Evolutionary conservation across 352 stramenopile genomes (phyloP).

Genomic region (Phytopythium sindhum): DNA sequence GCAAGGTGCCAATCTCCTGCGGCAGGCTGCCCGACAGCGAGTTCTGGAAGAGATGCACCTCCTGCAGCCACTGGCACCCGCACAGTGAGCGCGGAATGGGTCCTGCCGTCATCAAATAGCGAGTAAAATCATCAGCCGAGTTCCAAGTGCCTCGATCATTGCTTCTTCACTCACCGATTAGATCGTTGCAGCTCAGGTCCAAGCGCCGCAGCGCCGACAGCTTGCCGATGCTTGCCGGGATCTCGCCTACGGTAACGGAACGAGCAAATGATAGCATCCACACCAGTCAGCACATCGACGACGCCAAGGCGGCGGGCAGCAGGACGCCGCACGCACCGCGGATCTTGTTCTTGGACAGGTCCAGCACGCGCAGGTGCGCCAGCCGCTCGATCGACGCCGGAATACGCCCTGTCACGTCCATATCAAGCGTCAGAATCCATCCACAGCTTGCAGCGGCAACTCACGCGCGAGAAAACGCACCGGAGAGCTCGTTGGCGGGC

Average conservation of each 20-base stretch:
- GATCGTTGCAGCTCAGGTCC: constrained; percentile 83
- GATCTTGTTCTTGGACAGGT: constrained; percentile 83
- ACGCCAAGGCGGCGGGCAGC: neutral
- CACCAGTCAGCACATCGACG: neutral
- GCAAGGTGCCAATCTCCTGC: constrained; percentile 45
- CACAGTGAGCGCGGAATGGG: constrained; percentile 40
- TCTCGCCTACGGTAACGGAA: constrained; percentile 28
- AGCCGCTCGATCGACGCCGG: constrained; percentile 47
- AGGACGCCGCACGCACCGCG: constrained; percentile 22
- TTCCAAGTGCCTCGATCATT: neutral
- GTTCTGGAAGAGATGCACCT: constrained; percentile 81
- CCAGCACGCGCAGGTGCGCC: constrained; percentile 62
- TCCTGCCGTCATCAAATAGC: constrained; percentile 12
- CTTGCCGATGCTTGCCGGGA: constrained; percentile 48
- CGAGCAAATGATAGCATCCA: neutral
- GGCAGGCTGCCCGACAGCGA: constrained; percentile 60
- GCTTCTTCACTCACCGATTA: constrained; percentile 29
- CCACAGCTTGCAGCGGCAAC: neutral
- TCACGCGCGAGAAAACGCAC: constrained; percentile 5
- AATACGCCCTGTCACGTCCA: constrained; percentile 17
- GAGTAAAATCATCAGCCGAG: neutral
- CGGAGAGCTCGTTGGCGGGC: constrained; percentile 61
- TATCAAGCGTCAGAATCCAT: neutral
- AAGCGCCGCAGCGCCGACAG: constrained; percentile 52
- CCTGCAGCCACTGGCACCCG: constrained; percentile 59